These are phyloP conservation scores for Metschnikowia corniflorae DNA, from an alignment of 805 yeast genomes.

Conservation along the genomic window DNA sequence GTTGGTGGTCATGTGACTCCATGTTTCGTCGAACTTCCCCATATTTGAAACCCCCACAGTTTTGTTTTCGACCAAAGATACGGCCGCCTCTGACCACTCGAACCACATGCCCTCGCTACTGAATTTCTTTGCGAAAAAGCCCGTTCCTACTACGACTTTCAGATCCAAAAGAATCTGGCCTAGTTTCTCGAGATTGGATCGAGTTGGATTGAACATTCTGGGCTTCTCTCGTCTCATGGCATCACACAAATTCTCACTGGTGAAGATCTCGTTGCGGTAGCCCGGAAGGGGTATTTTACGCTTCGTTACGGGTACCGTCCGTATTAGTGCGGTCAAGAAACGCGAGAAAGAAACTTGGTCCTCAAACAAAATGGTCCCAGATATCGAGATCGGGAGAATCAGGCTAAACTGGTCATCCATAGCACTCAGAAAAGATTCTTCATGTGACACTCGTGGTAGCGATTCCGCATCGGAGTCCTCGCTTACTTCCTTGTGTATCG, in stretches of 20 bases:
- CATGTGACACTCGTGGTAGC: not conserved
- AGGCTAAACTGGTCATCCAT: constrained; percentile 7
- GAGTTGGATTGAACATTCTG: constrained; percentile 32
- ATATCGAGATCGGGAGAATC: constrained; percentile 32
- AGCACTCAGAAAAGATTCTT: not conserved
- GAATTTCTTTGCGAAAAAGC: constrained; percentile 34
- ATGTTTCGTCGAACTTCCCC: constrained; percentile 12
- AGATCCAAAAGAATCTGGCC: constrained; percentile 39
- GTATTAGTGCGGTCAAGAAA: constrained; percentile 23
- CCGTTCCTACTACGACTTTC: constrained; percentile 30
- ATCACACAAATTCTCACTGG: constrained; percentile 37
- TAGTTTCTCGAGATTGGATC: constrained; percentile 35
- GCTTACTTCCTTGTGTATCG: constrained; percentile 3
- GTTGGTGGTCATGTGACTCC: constrained; percentile 22
- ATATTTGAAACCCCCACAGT: no score
- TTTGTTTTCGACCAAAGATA: constrained; percentile 7
- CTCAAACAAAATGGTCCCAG: constrained; percentile 21
- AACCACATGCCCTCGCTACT: constrained; percentile 43
- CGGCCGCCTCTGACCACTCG: constrained; percentile 40
- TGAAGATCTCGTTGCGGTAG: constrained; percentile 35
- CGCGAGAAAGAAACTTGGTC: constrained; percentile 19
- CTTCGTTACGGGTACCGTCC: constrained; percentile 23
- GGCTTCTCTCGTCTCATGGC: constrained; percentile 25
- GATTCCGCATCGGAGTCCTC: not conserved
- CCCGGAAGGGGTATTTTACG: constrained; percentile 41